Conservation (phyloP, 768 basidiomycete genomes). For the Harrya chromipes region DNA sequence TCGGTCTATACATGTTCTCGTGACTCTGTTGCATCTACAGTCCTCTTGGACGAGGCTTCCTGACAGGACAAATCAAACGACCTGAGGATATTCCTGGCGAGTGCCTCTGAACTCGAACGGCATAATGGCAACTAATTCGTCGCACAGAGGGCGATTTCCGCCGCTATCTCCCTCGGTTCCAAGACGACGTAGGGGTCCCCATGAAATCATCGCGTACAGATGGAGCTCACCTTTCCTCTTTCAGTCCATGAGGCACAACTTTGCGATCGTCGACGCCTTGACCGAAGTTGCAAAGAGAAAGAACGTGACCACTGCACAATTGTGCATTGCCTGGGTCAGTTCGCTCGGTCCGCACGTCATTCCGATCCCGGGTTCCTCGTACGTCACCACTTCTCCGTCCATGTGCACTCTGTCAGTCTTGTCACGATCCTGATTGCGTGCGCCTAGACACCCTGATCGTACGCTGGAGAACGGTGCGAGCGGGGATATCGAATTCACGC, state of each 20-base stretch:
- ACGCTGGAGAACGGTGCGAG: slow-evolving; percentile 43
- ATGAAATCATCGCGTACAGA: slow-evolving; percentile 23
- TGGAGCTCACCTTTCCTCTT: slow-evolving; percentile 1
- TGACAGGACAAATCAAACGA: slow-evolving; percentile 48
- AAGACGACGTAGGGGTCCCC: slow-evolving; percentile 33
- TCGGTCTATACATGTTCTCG: not conserved
- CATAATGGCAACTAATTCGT: slow-evolving; percentile 1
- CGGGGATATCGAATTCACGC: slow-evolving; percentile 37
- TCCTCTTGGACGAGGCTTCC: slow-evolving; percentile 52
- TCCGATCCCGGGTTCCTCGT: slow-evolving; percentile 47
- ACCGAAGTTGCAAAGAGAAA: slow-evolving; percentile 39
- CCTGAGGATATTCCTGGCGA: slow-evolving; percentile 34
- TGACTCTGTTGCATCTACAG: slow-evolving; percentile 23
- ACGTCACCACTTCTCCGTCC: slow-evolving; percentile 8
- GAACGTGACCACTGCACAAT: slow-evolving; percentile 39
- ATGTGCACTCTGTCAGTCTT: not conserved
- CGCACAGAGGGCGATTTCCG: slow-evolving; percentile 41
- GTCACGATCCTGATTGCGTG: not conserved
- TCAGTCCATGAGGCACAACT: slow-evolving; percentile 40
- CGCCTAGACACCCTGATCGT: slow-evolving; percentile 31
- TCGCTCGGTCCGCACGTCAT: slow-evolving; percentile 40
- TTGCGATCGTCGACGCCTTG: slow-evolving; percentile 42
- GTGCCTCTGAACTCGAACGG: not conserved
- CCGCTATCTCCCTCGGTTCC: slow-evolving; percentile 39
- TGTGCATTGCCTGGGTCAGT: slow-evolving; percentile 42